phyloP scores from a whole-genome alignment of 2,329 filamentous ascomycete species.

The Penicillium rolfsii region DNA sequence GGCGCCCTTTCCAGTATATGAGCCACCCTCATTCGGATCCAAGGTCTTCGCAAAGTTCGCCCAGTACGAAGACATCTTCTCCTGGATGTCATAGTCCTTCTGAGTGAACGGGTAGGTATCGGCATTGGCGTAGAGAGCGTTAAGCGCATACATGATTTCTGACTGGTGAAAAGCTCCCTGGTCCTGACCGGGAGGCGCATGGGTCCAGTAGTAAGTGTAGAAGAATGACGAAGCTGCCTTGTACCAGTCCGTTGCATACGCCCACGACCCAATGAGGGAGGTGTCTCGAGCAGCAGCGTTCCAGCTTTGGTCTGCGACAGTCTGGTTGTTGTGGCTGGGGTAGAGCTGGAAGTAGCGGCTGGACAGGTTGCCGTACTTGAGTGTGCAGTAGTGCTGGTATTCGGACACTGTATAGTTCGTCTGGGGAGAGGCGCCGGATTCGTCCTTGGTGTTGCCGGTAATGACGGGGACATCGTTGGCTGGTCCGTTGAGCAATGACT shows the following conservation, averaged over 20 bases:
- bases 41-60: constrained; percentile 41
- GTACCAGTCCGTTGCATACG: constrained; percentile 35
- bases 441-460: constrained; percentile 43
- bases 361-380: constrained; percentile 40
- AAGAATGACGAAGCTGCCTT: constrained; percentile 31
- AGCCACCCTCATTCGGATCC: constrained; percentile 31
- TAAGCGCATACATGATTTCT: constrained; percentile 46
- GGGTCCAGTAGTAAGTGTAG: constrained; percentile 45
- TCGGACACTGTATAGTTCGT: constrained; percentile 33
- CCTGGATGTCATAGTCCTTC: constrained; percentile 35
- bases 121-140: constrained; percentile 41
- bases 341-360: constrained; percentile 36
- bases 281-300: constrained; percentile 35
- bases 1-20: constrained; percentile 23
- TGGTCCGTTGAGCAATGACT: constrained; percentile 31
- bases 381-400: constrained; percentile 31
- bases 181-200: constrained; percentile 42
- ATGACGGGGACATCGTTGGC: constrained; percentile 43
- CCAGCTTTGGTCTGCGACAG: constrained; percentile 28
- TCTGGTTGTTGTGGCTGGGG: constrained; percentile 27
- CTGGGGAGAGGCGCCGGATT: constrained; percentile 31
- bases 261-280: constrained; percentile 33
- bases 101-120: constrained; percentile 31
- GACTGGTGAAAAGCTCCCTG: constrained; percentile 44
- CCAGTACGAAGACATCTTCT: constrained; percentile 40